phyloP scores from a whole-genome alignment of 768 basidiomycete species.

The Leccinellum rugosiceps region DNA sequence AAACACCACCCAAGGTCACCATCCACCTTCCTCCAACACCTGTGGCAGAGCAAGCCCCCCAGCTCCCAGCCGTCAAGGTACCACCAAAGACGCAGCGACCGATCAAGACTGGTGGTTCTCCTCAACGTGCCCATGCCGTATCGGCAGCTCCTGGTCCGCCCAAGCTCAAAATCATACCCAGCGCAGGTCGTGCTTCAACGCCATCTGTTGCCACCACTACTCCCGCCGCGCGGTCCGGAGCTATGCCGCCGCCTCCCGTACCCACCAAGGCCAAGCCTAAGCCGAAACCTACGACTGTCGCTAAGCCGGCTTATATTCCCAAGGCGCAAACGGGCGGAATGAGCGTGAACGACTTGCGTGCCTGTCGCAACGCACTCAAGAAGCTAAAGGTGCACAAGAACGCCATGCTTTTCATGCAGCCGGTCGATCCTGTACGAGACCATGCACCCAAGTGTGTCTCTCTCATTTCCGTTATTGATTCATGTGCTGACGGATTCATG shows the following conservation, averaged over 20 bases:
- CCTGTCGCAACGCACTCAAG: slow-evolving; percentile 73
- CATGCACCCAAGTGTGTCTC: slow-evolving; percentile 71
- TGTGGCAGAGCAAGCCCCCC: slow-evolving; percentile 56
- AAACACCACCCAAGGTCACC: slow-evolving; percentile 81
- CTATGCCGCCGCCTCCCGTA: slow-evolving; percentile 32
- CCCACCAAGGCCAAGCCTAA: slow-evolving; percentile 28
- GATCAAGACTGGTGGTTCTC: slow-evolving; percentile 35
- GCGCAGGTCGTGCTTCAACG: slow-evolving; percentile 10
- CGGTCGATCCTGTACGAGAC: slow-evolving; percentile 96
- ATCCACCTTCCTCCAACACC: slow-evolving; percentile 80
- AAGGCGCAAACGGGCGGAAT: slow-evolving; percentile 79
- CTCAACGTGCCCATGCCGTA: slow-evolving; percentile 28
- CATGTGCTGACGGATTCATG: neutral
- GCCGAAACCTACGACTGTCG: slow-evolving; percentile 19
- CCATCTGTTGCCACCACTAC: slow-evolving; percentile 17
- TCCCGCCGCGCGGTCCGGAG: slow-evolving; percentile 5
- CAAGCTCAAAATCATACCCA: slow-evolving; percentile 51
- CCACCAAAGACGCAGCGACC: slow-evolving; percentile 37
- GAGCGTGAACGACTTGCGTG: slow-evolving; percentile 69
- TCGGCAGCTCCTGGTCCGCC: slow-evolving; percentile 36
- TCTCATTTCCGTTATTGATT: slow-evolving; percentile 1
- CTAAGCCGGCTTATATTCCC: slow-evolving; percentile 46
- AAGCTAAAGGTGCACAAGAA: slow-evolving; percentile 76
- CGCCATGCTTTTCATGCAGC: slow-evolving; percentile 71
- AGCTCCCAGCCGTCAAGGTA: slow-evolving; percentile 52